Evolutionary conservation across 1,284 basidiomycete genomes (phyloP).

Genomic region (Ustilago xerochloae): DNA sequence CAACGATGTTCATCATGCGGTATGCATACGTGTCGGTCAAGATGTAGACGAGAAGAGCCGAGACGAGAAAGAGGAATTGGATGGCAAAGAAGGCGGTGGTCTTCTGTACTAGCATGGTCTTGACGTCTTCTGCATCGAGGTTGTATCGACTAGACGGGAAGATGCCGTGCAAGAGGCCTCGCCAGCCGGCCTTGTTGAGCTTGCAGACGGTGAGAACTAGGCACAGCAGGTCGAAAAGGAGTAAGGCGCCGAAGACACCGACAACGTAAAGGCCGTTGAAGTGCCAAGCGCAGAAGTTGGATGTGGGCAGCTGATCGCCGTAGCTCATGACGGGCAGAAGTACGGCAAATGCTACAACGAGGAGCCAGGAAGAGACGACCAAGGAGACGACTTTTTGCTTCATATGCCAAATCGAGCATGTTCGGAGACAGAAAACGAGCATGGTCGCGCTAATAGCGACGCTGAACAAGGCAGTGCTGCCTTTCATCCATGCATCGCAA

Average conservation of each 20-base stretch:
- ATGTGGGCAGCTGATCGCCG: constrained; percentile 33
- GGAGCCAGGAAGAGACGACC: constrained; percentile 48
- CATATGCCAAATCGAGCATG: constrained; percentile 58
- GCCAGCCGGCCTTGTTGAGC: constrained; percentile 56
- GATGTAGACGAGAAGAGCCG: constrained; percentile 46
- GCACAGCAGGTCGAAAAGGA: constrained; percentile 52
- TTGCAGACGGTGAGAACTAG: constrained; percentile 53
- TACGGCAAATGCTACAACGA: constrained; percentile 44
- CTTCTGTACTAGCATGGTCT: constrained; percentile 58
- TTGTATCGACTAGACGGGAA: constrained; percentile 37
- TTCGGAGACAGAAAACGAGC: constrained; percentile 58
- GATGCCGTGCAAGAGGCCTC: constrained; percentile 40
- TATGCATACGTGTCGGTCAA: constrained; percentile 38
- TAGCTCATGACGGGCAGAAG: constrained; percentile 45
- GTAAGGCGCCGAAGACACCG: constrained; percentile 40
- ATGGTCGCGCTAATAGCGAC: constrained; percentile 52
- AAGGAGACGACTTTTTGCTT: constrained; percentile 37
- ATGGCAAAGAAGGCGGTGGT: constrained; percentile 56
- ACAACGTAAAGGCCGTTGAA: constrained; percentile 47
- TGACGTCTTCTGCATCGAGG: constrained; percentile 54
- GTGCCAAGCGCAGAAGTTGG: constrained; percentile 53
- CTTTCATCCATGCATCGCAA: constrained; percentile 44
- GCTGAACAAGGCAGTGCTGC: constrained; percentile 46
- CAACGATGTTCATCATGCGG: constrained; percentile 55
- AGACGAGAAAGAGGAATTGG: constrained; percentile 54